These are phyloP conservation scores for Secale cereale DNA, from an alignment of 176 grass and related monocot genomes.

Conservation along the genomic window DNA sequence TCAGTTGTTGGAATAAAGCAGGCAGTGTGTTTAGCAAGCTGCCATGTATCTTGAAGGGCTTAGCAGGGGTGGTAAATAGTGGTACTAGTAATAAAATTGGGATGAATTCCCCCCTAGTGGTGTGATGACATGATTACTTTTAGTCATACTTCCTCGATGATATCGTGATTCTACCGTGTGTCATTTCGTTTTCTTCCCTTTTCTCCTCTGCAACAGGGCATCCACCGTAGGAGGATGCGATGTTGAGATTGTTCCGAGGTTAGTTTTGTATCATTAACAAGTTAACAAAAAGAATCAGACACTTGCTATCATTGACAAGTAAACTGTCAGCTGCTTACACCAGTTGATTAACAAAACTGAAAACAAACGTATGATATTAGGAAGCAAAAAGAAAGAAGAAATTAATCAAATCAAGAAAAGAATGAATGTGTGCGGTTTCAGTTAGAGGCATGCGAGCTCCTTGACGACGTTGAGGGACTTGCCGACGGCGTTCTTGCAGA, in stretches of 20 bases:
- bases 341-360: background rate
- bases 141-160: background rate
- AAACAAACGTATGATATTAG: no score
- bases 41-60: background rate
- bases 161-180: background rate
- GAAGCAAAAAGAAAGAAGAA: no score
- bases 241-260: background rate
- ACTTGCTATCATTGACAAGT: background rate
- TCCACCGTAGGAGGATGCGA: background rate
- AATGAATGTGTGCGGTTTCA: no score
- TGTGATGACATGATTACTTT: background rate
- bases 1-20: background rate
- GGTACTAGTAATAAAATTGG: no score
- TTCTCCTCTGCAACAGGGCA: background rate
- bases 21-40: background rate
- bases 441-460: conserved; percentile 41
- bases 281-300: background rate
- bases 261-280: background rate
- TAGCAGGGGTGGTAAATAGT: background rate
- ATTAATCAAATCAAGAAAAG: no score
- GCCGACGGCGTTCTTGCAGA: conserved; percentile 38
- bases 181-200: no score
- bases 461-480: conserved; percentile 20
- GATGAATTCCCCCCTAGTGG: background rate
- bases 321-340: background rate